Evolutionary conservation across 768 basidiomycete genomes (phyloP), one percentile per base, ranked within the genome.

Genomic region (Wakefieldia striispora): DNA sequence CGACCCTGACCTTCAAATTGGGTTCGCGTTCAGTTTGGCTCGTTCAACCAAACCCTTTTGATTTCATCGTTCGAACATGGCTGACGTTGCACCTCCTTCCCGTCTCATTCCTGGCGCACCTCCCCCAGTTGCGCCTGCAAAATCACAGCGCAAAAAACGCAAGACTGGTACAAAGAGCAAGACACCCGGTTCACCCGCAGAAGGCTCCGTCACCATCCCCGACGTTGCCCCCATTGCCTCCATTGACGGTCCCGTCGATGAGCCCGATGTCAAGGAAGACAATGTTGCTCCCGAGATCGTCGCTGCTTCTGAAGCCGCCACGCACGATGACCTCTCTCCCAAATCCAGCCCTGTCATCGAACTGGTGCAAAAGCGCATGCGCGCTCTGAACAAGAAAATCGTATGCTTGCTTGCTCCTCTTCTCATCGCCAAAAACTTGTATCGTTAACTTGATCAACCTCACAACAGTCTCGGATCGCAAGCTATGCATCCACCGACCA

Each of bases 91-190:
- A 41, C 6, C 59, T 24, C 55, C 69, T 31, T 67, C 70, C 29
- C 85, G 90, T 49, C 62, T 87, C 54, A 76, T 92, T 49, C 90
- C 90, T 21, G 90, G 90, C 40, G 90, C 90, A 12, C 88, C 83
- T 46, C 82, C 84, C 0, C 80, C 83, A 37, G 57, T 75, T 5
- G 71, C 82, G 1, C 52, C 71, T 4, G 76, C 85, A 33, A 90
- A 90, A 65, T 72, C 80, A 4, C 77, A 82, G 23, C 75, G 72
- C 62, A 86, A 82, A 67, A 92, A 88, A 70, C 84, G 81, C 67
- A 83, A 82, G 70, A 75, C 80, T 51, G 82, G 79, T 53, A 66
- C 59, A 11, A 64, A 66, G 43, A 77, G 74, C 55, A 73, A 73
- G 42, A 67, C 72, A 19, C 67, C 72, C 34, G 82, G 79, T 35